Evolutionary conservation across 495 filamentous ascomycete species (phyloP), one percentile per base, ranked within the genome.

Genomic region (Halenospora varia): DNA sequence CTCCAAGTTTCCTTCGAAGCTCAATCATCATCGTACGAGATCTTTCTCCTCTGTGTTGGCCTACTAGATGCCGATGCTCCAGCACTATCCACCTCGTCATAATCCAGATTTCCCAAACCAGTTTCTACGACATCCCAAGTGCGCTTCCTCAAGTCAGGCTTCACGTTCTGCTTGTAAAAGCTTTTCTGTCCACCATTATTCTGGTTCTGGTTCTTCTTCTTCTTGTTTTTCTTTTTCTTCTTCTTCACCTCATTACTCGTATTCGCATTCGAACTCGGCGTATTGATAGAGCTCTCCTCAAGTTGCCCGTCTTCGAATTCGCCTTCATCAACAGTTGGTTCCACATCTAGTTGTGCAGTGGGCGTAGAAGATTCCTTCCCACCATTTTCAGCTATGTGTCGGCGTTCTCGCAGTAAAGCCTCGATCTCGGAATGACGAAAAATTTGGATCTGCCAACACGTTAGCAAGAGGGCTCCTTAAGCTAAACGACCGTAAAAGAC

Each of bases 341-440:
- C 25, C 1, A 23, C 25, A 2, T 51, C 8, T 3, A 23, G 19
- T 24, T 29, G 17, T 6, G 20, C 13, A 23, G 8, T 26, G n/a
- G 15, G 2, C 20, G 15, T 11, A 48, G 44, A 13, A 11, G 29
- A 23, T 3, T 25, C 50, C 2, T 49, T 48, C 8, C 42, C 41
- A 24, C 44, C 41, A 20, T 56, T 63, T 60, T 63, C 69, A 20
- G 35, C 29, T 10, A 47, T 48, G 46, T 63, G 57, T 57, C 63
- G 29, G 20, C 60, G 71, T 56, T 76, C 76, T 10, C 87, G 81
- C 2, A 90, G 71, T 17, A 96, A 71, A 8, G 77, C 65, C 65
- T 96, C 84, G 44, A 97, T 80, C 72, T 98, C 94, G 22, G 51
- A 54, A n/a, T 54, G 40, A 44, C 29, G 4, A 18, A 54, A 54